These are phyloP conservation scores for Paspalum notatum DNA, from an alignment of 176 grass and related monocot species.

Conservation along the genomic window DNA sequence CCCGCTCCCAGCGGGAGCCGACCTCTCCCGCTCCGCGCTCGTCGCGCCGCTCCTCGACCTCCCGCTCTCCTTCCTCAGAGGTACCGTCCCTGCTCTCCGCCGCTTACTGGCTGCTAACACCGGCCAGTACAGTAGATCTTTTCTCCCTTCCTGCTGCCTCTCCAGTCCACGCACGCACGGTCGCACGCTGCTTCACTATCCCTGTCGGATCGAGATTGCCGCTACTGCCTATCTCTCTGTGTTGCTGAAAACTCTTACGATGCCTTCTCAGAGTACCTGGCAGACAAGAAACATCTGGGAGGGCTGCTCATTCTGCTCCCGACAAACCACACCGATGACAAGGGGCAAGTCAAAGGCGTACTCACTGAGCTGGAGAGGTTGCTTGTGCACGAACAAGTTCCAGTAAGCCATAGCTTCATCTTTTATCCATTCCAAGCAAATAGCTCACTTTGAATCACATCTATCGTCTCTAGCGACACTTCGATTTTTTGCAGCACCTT, in stretches of 20 bases:
- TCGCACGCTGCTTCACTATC: no score
- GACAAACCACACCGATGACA: slow-evolving; percentile 50
- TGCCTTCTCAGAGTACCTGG: slow-evolving; percentile 71
- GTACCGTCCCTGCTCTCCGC: background rate
- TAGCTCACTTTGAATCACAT: background rate
- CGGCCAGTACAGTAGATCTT: slow-evolving; percentile 5
- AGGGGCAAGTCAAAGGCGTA: slow-evolving; percentile 47
- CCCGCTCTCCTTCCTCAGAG: slow-evolving; percentile 79
- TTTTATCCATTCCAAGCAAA: background rate
- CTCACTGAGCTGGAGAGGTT: slow-evolving; percentile 76
- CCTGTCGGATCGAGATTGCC: no score
- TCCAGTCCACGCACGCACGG: no score
- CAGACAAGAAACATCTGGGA: slow-evolving; percentile 70
- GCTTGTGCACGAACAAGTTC: slow-evolving; percentile 73
- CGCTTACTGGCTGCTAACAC: background rate
- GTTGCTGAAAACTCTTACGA: background rate
- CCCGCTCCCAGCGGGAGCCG: slow-evolving; percentile 62
- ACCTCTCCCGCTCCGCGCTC: slow-evolving; percentile 88
- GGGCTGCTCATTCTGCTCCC: slow-evolving; percentile 92
- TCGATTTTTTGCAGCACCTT: background rate
- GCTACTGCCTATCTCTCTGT: background rate
- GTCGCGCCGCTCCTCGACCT: slow-evolving; percentile 79
- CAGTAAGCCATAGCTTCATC: slow-evolving; percentile 49
- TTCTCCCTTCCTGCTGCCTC: background rate
- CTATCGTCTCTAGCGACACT: background rate